These are phyloP conservation scores for Furcasterigmium sp. DNA, from an alignment of 2,329 filamentous ascomycete species.

Conservation along the genomic window DNA sequence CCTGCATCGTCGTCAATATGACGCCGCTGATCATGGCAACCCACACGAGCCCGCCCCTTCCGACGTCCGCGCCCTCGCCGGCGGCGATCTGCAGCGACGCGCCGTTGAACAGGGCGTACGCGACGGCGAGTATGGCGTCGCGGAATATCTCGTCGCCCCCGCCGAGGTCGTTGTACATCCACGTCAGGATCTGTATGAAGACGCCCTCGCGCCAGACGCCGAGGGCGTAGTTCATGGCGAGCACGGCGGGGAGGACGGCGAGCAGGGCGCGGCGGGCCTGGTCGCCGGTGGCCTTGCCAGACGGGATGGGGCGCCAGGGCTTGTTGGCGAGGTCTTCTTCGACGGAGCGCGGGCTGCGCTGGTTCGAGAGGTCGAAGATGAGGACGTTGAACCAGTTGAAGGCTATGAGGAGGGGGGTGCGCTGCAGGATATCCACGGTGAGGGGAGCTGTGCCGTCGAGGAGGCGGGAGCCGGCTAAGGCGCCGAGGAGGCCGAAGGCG, in stretches of 20 bases:
- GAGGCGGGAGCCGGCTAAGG: constrained; percentile 6
- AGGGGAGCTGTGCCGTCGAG: too few species aligned
- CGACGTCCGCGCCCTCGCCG: constrained; percentile 2
- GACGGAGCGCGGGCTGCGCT: constrained; percentile 14
- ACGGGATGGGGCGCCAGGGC: constrained; percentile 23
- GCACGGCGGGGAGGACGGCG: constrained; percentile 12
- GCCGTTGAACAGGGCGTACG: constrained; percentile 21
- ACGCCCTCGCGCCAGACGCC: constrained; percentile 14
- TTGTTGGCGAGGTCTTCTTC: constrained; percentile 23
- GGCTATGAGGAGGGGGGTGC: constrained; percentile 4
- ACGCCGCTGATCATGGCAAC: constrained; percentile 14
- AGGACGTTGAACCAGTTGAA: constrained; percentile 23
- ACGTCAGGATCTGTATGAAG: constrained; percentile 17
- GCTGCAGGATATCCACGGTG: too few species aligned
- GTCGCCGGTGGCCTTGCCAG: constrained; percentile 14
- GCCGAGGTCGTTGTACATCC: constrained; percentile 24
- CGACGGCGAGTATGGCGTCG: constrained; percentile 20
- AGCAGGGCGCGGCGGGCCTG: constrained; percentile 19
- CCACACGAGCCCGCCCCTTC: constrained; percentile 13
- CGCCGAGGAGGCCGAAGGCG: constrained; percentile 8
- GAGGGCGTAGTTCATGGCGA: constrained; percentile 8
- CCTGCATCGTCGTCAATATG: constrained; percentile 20
- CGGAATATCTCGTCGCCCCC: constrained; percentile 17
- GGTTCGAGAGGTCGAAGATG: constrained; percentile 21
- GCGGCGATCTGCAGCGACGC: constrained; percentile 16